Percentiles rank a stretch among this genome's conserved stretches.
phyloP scores from a whole-genome alignment of 495 filamentous ascomycete genomes.

The Penicillium fimorum region DNA sequence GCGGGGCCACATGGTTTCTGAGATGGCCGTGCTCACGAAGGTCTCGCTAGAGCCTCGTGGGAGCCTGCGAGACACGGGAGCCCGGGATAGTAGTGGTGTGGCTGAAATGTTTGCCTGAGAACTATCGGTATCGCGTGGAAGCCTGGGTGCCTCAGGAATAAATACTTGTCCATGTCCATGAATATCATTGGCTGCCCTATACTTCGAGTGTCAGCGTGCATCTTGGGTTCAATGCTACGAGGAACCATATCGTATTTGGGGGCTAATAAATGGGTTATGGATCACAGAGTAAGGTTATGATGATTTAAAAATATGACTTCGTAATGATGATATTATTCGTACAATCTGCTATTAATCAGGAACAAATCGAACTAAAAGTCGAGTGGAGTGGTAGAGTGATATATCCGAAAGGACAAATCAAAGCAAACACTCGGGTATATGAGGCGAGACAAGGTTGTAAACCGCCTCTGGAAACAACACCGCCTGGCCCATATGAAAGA shows the following conservation, averaged over 20 bases:
- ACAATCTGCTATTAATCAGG: background rate
- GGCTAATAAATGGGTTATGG: background rate
- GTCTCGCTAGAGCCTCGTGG: background rate
- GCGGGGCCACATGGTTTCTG: background rate
- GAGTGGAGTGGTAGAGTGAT: background rate
- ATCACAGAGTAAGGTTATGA: background rate
- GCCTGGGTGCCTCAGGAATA: slow-evolving; percentile 10
- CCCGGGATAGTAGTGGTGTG: background rate
- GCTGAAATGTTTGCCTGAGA: slow-evolving; percentile 5
- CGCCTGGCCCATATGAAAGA: slow-evolving; percentile 20
- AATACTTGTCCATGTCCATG: background rate
- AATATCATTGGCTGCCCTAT: slow-evolving; percentile 11
- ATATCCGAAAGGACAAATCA: slow-evolving; percentile 9
- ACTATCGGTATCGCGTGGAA: slow-evolving; percentile 3
- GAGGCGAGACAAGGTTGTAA: slow-evolving; percentile 17
- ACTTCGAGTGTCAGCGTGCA: background rate
- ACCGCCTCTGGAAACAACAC: slow-evolving; percentile 25
- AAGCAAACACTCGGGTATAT: slow-evolving; percentile 29
- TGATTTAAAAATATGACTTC: background rate
- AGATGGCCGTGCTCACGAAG: slow-evolving; percentile 4
- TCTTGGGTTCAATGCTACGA: background rate
- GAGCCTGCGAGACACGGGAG: background rate
- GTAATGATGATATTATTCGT: background rate
- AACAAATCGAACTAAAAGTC: background rate
- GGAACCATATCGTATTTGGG: background rate